Evolutionary conservation across 2,329 filamentous ascomycete species (phyloP).

Genomic region (Colletotrichum gigasporum): DNA sequence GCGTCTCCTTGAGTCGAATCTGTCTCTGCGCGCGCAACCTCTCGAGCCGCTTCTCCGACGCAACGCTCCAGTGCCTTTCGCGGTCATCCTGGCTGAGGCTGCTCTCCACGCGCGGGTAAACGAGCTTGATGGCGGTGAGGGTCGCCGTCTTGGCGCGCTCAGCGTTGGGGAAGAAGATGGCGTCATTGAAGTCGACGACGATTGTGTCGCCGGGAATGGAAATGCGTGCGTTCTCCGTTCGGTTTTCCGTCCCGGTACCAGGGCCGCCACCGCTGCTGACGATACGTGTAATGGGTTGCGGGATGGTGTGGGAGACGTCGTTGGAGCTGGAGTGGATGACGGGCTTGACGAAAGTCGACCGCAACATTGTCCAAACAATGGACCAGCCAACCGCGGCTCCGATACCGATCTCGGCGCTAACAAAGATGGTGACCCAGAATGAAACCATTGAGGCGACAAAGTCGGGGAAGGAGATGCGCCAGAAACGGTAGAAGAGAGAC

Average conservation of each 20-base stretch:
- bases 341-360: conserved; percentile 37
- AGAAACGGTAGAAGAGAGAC: conserved; percentile 70
- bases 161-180: conserved; percentile 70
- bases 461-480: conserved; percentile 72
- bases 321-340: conserved; percentile 22
- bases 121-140: conserved; percentile 56
- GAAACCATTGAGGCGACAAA: conserved; percentile 71
- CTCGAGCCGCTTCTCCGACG: conserved; percentile 55
- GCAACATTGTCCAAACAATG: conserved; percentile 67
- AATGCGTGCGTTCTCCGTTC: conserved; percentile 30
- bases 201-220: conserved; percentile 58
- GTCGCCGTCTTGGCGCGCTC: conserved; percentile 46
- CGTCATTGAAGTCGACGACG: conserved; percentile 65
- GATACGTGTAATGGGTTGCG: conserved; percentile 55
- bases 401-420: conserved; percentile 68
- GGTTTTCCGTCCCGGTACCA: conserved; percentile 40
- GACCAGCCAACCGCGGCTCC: conserved; percentile 70
- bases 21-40: conserved; percentile 53
- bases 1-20: conserved; percentile 36
- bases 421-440: conserved; percentile 72
- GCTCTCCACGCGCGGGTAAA: conserved; percentile 38
- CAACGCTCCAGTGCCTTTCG: conserved; percentile 65
- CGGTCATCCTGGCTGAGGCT: conserved; percentile 42
- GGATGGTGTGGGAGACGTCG: conserved; percentile 1
- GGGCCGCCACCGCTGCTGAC: conserved; percentile 36